A percentile compares a stretch with the other conserved stretches of the same genome.
Conservation (phyloP, 176 grass and related monocot species). For the Triticum dicoccoides region DNA sequence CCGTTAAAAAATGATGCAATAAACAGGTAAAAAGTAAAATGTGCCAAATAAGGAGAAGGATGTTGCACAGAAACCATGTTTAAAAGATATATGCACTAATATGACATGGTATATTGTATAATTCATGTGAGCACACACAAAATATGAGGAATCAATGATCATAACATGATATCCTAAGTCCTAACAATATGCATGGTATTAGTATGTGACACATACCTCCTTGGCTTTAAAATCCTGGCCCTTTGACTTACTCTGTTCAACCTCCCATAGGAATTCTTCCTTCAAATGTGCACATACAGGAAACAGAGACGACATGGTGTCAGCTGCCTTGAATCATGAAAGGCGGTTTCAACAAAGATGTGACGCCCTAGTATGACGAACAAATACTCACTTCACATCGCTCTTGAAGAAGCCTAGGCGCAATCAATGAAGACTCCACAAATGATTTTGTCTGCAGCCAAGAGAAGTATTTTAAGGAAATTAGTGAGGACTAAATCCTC, state of each 20-base stretch:
- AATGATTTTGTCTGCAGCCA: slow-evolving; percentile 73
- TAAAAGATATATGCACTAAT: neutral
- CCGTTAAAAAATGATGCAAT: neutral
- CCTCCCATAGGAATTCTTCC: slow-evolving; percentile 99
- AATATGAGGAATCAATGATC: neutral
- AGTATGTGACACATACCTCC: slow-evolving; percentile 58
- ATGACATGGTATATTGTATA: neutral
- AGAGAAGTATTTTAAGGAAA: slow-evolving; percentile 19
- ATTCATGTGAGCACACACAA: neutral
- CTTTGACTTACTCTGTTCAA: slow-evolving; percentile 79
- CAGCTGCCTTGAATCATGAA: slow-evolving; percentile 26
- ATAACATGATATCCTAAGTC: neutral
- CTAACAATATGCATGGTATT: neutral
- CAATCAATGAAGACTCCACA: slow-evolving; percentile 61
- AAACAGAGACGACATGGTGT: slow-evolving; percentile 26
- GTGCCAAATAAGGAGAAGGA: neutral
- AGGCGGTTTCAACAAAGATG: slow-evolving; percentile 10
- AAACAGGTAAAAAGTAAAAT: slow-evolving; percentile 11
- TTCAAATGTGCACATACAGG: slow-evolving; percentile 38
- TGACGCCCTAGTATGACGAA: slow-evolving; percentile 9
- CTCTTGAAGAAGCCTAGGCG: slow-evolving; percentile 88
- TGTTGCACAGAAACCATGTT: neutral
- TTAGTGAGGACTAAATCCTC: neutral
- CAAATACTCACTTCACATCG: slow-evolving; percentile 80
- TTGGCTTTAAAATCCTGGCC: slow-evolving; percentile 88